Evolutionary conservation across 306 rosid genomes (phyloP).

Genomic region (Hippophae gyantsensis): DNA sequence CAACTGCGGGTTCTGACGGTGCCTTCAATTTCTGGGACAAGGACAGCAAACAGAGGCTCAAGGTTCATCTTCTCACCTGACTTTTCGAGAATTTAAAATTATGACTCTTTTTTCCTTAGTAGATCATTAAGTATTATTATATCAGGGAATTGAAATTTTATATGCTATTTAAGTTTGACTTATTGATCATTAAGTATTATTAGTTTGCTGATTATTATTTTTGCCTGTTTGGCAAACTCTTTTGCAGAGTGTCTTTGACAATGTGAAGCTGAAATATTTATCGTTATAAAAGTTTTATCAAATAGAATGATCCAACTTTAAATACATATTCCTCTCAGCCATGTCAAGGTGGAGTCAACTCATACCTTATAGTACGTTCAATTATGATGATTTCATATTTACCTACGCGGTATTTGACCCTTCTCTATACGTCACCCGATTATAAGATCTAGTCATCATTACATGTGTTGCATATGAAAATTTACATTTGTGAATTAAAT

Average conservation of each 20-base stretch:
- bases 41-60: conserved; percentile 95
- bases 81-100: neutral
- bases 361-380: conserved; percentile 80
- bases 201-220: too few species aligned
- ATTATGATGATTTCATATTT: conserved; percentile 71
- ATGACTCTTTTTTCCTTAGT: neutral
- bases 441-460: too few species aligned
- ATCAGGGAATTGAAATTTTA: too few species aligned
- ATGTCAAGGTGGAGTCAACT: conserved; percentile 85
- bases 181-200: too few species aligned
- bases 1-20: conserved; percentile 96
- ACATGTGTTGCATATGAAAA: too few species aligned
- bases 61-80: conserved; percentile 30
- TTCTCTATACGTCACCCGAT: neutral
- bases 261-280: too few species aligned
- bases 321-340: conserved; percentile 33
- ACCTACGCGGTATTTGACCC: conserved; percentile 56
- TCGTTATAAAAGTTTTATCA: neutral
- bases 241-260: too few species aligned
- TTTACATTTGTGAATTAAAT: too few species aligned
- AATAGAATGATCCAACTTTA: neutral
- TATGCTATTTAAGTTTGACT: too few species aligned
- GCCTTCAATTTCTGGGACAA: conserved; percentile 96
- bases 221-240: too few species aligned
- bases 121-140: too few species aligned